Evolutionary conservation across 805 yeast species (phyloP), one percentile per base, ranked within the genome.

Genomic region (Tetrapisispora nanseiensis): DNA sequence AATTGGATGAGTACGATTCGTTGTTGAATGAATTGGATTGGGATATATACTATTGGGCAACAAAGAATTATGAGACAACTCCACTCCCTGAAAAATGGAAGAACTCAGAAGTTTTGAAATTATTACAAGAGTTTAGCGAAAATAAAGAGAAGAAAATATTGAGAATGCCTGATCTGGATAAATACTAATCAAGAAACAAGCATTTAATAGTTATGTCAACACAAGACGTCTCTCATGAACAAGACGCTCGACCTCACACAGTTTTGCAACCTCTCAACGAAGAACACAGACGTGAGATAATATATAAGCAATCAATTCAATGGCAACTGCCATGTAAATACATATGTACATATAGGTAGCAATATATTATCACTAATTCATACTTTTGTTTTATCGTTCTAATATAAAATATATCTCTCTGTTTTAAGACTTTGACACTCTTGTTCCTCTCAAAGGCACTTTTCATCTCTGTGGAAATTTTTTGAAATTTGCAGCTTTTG

Each of bases 1-100:
- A 86, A 63, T 68, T 92, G 41, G 82, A 78, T 37, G 97, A 92
- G 62, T 92, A 86, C 62, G 97, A 90, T 57, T 59, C 71, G 44
- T 65, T 92, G 44, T 71, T 92, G 57, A 95, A 92, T 62, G 95
- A 90, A 63, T 76, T 90, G n/a, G 98, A 92, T 63, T 92, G 98
- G 98, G 98, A 92, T 63, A 89, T 92, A 46, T 92, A 86, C 63
- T 92, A 92, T 67, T 90, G 98, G 98, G 95, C 95, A 21, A 86
- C 97, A 2, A 76, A 75, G 50, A 86, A 89, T 61, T 84, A 67
- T 54, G 78, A 76, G 28, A 78, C 84, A 16, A 84, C 89, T 37
- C 95, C 95, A 12, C 70, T 90, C 49, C 97, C 97, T 13, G 86
- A 83, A 32, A 75, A 75, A 57, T 92, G 95, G 95, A 71, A 78